Evolutionary conservation across 306 rosid species (phyloP).

Genomic region (Dalbergia oliveri): DNA sequence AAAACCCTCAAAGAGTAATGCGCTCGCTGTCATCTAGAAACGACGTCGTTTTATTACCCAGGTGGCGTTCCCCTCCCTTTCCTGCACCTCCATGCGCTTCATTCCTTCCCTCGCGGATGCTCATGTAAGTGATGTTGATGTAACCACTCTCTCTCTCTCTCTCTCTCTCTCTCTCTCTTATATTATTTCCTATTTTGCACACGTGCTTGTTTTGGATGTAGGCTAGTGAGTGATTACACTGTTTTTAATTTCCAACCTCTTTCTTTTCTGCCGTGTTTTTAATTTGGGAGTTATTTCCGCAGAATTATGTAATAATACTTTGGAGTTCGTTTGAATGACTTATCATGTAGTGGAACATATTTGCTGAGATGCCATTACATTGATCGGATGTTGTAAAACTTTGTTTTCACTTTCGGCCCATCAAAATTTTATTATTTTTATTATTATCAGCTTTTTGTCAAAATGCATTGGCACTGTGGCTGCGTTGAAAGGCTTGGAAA

Average conservation of each 20-base stretch:
- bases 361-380: no score
- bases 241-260: no score
- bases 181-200: not conserved
- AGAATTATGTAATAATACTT: no score
- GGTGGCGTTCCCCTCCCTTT: conserved; percentile 65
- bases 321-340: no score
- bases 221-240: not conserved
- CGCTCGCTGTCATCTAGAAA: conserved; percentile 63
- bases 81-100: conserved; percentile 48
- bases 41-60: conserved; percentile 62
- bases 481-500: conserved; percentile 6
- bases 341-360: no score
- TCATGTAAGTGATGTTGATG: conserved; percentile 53
- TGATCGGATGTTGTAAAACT: no score
- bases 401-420: no score
- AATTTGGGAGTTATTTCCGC: no score
- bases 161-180: conserved; percentile 16
- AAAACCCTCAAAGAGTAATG: conserved; percentile 42
- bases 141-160: no score
- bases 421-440: no score
- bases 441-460: not conserved
- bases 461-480: not conserved
- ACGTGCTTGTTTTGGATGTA: not conserved
- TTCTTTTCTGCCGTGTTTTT: no score
- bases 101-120: conserved; percentile 55